phyloP scores from a whole-genome alignment of 75 land plant genomes.

The Sequoiadendron giganteum region DNA sequence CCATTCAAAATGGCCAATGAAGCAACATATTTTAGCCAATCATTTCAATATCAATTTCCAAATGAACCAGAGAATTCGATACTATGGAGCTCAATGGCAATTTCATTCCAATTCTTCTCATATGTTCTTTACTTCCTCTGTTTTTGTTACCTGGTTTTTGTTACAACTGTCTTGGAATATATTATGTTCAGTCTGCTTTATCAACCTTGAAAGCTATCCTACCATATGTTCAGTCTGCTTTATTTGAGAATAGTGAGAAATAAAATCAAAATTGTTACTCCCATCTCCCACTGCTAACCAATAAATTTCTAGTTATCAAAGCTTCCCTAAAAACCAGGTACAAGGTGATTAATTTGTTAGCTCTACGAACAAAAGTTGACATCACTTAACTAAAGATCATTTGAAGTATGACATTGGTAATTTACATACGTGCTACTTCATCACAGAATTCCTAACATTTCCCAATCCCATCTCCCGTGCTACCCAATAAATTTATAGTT shows the following conservation, averaged over 20 bases:
- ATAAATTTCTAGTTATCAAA: no score
- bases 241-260: neutral
- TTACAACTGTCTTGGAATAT: no score
- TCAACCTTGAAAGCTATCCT: no score
- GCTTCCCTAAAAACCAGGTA: neutral
- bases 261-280: neutral
- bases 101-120: neutral
- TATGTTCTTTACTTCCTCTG: neutral
- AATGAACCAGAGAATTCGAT: neutral
- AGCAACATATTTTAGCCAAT: neutral
- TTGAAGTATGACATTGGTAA: neutral
- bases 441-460: neutral
- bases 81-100: neutral
- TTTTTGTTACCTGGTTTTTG: neutral
- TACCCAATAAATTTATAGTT: no score
- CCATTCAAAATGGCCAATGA: neutral
- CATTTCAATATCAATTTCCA: neutral
- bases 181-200: no score
- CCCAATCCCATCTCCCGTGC: neutral
- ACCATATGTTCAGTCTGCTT: no score
- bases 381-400: neutral
- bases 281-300: neutral
- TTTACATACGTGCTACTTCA: neutral
- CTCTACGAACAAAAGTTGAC: neutral
- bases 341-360: neutral